Evolutionary conservation across 306 rosid species (phyloP).

Genomic region (Rosa lucieae): DNA sequence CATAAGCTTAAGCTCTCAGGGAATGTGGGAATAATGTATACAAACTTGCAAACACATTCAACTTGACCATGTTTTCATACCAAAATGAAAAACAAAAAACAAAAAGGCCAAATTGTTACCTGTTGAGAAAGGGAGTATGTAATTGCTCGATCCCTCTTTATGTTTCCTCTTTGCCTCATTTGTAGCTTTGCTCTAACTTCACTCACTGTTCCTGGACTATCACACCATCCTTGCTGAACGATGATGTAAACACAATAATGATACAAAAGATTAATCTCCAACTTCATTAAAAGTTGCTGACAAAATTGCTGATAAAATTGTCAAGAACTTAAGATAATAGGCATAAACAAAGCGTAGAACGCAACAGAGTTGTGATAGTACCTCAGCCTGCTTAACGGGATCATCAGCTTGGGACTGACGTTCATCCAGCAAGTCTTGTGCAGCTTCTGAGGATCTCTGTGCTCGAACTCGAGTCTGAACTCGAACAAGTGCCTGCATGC

Average conservation of each 20-base stretch:
- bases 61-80: neutral
- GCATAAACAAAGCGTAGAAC: neutral
- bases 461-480: slow-evolving; percentile 72
- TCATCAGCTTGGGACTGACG: slow-evolving; percentile 45
- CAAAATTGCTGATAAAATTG: neutral
- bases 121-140: slow-evolving; percentile 56
- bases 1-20: neutral
- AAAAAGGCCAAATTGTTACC: slow-evolving; percentile 38
- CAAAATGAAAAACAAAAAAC: neutral
- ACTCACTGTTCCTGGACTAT: slow-evolving; percentile 60
- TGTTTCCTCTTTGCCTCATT: slow-evolving; percentile 63
- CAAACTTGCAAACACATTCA: neutral
- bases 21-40: neutral
- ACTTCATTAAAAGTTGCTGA: neutral
- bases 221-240: slow-evolving; percentile 80
- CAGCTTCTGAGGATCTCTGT: slow-evolving; percentile 39
- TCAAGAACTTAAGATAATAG: neutral
- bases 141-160: slow-evolving; percentile 73
- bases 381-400: slow-evolving; percentile 75
- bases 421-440: slow-evolving; percentile 1
- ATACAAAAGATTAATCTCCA: neutral
- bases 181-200: slow-evolving; percentile 68
- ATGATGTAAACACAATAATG: slow-evolving; percentile 5
- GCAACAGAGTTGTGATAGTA: neutral
- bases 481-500: slow-evolving; percentile 94